Conservation (phyloP, 2,329 filamentous ascomycete genomes). For the Colletotrichum cordylinicola region DNA sequence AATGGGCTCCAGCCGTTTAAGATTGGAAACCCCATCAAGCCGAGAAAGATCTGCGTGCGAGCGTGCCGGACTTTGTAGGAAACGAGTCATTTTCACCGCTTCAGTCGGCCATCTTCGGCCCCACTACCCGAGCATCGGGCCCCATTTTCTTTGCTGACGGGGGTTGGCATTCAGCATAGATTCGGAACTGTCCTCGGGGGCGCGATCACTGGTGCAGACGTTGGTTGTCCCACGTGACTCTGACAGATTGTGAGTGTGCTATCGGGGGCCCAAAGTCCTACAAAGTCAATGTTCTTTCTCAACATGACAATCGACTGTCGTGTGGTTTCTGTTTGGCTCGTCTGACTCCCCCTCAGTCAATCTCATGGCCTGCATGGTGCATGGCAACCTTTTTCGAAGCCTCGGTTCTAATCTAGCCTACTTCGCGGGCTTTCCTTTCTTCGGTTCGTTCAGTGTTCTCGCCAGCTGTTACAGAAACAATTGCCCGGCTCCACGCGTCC, state of each 20-base stretch:
- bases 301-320: neutral
- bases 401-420: neutral
- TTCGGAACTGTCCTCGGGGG: neutral
- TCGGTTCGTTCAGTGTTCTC: neutral
- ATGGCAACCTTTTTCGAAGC: neutral
- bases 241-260: neutral
- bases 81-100: neutral
- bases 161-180: neutral
- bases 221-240: neutral
- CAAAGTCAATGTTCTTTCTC: neutral
- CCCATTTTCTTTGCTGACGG: neutral
- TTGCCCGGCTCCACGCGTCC: neutral
- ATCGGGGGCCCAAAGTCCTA: neutral
- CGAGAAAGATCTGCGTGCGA: neutral
- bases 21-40: neutral
- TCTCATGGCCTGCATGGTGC: neutral
- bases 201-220: neutral
- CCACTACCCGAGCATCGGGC: neutral
- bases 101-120: neutral
- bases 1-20: neutral
- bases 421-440: neutral
- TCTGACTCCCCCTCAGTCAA: neutral
- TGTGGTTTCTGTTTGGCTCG: neutral
- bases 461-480: neutral
- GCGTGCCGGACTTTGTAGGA: neutral